These are phyloP conservation scores for Hypoxylon cercidicola DNA, from an alignment of 495 filamentous ascomycete species.

Conservation along the genomic window DNA sequence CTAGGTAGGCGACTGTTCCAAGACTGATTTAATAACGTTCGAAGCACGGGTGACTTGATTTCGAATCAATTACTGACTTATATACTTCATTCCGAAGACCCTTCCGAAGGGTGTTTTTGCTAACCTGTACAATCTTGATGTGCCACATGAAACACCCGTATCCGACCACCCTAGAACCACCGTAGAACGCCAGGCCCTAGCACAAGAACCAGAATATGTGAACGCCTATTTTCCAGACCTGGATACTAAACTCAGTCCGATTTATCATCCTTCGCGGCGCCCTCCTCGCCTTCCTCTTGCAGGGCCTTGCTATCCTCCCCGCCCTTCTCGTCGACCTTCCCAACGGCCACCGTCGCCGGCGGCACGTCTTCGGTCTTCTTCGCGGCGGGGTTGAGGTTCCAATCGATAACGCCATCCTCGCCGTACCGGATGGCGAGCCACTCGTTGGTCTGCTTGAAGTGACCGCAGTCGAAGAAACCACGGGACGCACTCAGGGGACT, in stretches of 20 bases:
- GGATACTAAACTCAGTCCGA: not conserved
- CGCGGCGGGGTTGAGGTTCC: slow-evolving; percentile 70
- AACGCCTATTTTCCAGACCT: slow-evolving; percentile 14
- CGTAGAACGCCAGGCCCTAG: slow-evolving; percentile 22
- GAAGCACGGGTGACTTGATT: not conserved
- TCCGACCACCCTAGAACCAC: slow-evolving; percentile 6
- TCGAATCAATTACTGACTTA: slow-evolving; percentile 12
- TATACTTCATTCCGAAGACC: not conserved
- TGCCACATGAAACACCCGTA: slow-evolving; percentile 12
- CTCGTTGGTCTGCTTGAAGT: slow-evolving; percentile 89
- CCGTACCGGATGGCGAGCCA: slow-evolving; percentile 87
- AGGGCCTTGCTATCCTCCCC: slow-evolving; percentile 38
- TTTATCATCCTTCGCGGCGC: slow-evolving; percentile 18
- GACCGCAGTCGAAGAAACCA: slow-evolving; percentile 87
- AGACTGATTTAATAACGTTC: not conserved
- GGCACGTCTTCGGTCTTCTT: slow-evolving; percentile 13
- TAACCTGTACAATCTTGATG: slow-evolving; percentile 27
- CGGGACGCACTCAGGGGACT: slow-evolving; percentile 83
- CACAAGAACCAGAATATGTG: slow-evolving; percentile 12
- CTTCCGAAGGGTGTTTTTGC: slow-evolving; percentile 11
- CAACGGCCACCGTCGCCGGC: slow-evolving; percentile 29
- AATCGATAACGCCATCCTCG: slow-evolving; percentile 80
- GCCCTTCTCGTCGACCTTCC: slow-evolving; percentile 24
- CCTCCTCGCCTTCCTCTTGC: slow-evolving; percentile 38
- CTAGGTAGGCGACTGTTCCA: too few species aligned